Evolutionary conservation across 306 rosid genomes (phyloP), one percentile per base, ranked within the genome.

Genomic region (Citrullus colocynthis): DNA sequence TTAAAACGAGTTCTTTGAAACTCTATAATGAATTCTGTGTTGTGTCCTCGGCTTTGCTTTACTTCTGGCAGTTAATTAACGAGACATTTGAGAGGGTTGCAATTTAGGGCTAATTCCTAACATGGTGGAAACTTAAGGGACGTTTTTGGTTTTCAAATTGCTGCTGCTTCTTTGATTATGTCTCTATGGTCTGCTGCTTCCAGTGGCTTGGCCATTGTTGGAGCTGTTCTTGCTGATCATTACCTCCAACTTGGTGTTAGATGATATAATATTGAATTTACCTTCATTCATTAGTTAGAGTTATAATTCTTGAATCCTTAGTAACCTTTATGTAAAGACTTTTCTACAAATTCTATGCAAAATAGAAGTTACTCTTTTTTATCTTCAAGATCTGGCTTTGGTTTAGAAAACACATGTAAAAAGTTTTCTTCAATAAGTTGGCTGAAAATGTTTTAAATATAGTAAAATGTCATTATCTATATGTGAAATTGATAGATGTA

Each of bases 191-290:
- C 85, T 13, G 88, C 88, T n/a, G 52, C 79, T 58, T 84, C 91
- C 9, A 80, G 83, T 63, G 13, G 62, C 51, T 77, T 86, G 77
- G 81, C 88, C 55, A 79, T 88, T 52, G 75, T 83, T 39, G 92
- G 92, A 2, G 92, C 92, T 4, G 85, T 86, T 48, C 69, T 88
- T 30, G 75, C 88, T 28, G 88, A 86, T n/a, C n/a, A n/a, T n/a
- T n/a, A n/a, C n/a, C n/a, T n/a, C n/a, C n/a, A n/a, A n/a, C n/a
- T n/a, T n/a, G n/a, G n/a, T n/a, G n/a, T n/a, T n/a, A n/a, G n/a
- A n/a, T n/a, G n/a, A n/a, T n/a, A n/a, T n/a, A n/a, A n/a, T n/a
- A n/a, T n/a, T n/a, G n/a, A n/a, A n/a, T n/a, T n/a, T n/a, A n/a
- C n/a, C n/a, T n/a, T n/a, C n/a, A n/a, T n/a, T n/a, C n/a, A n/a